A percentile compares a stretch with the other conserved stretches of the same genome.
Evolutionary conservation across 2,329 filamentous ascomycete species (phyloP).

Genomic region (Scedosporium apiospermum): DNA sequence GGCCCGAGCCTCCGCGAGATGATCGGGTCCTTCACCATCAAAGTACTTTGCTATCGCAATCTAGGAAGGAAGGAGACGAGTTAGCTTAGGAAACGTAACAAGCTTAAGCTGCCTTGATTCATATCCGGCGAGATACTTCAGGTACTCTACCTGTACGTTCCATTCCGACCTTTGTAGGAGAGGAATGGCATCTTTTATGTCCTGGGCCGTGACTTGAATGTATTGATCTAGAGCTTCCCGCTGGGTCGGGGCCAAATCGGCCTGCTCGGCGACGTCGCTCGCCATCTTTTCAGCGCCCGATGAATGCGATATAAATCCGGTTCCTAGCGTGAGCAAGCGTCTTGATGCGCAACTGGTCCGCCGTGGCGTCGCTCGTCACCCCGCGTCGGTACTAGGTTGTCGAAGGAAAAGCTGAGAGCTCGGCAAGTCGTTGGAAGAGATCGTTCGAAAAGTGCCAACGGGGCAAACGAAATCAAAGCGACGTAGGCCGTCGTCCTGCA

Average conservation of each 20-base stretch:
- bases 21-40: constrained; percentile 83
- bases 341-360: too few species aligned
- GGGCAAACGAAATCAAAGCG: too few species aligned
- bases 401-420: background rate
- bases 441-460: background rate
- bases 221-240: constrained; percentile 82
- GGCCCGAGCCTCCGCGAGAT: constrained; percentile 65
- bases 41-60: constrained; percentile 98
- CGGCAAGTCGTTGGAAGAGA: background rate
- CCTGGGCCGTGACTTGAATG: constrained; percentile 78
- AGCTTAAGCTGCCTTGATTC: background rate
- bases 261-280: constrained; percentile 52
- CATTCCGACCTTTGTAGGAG: constrained; percentile 81
- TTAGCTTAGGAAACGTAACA: background rate
- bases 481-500: background rate
- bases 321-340: too few species aligned
- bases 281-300: background rate
- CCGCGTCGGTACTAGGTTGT: background rate
- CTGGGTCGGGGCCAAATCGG: constrained; percentile 52
- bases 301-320: background rate
- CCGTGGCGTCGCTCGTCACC: background rate
- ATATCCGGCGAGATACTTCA: background rate
- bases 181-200: constrained; percentile 63
- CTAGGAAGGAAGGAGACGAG: constrained; percentile 29
- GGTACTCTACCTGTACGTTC: constrained; percentile 69